Evolutionary conservation across 192 early-diverging fungal species (phyloP).

Genomic region (Coemansia sp.): DNA sequence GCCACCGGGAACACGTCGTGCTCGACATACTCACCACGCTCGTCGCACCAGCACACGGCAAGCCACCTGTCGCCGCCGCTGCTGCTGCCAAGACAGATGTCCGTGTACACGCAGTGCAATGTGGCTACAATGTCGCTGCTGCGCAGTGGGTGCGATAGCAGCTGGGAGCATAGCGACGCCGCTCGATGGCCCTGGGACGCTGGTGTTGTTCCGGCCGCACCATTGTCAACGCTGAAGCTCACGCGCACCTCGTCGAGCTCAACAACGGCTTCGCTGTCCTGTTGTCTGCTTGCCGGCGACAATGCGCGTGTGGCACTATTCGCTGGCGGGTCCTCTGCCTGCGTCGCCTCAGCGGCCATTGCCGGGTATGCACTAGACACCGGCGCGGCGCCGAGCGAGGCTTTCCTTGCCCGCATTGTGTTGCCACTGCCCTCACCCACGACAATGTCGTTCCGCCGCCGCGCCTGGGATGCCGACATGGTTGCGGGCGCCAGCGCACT

Average conservation of each 20-base stretch:
- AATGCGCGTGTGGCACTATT: too few species aligned
- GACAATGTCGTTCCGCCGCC: constrained; percentile 6
- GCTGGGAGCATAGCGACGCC: constrained; percentile 2
- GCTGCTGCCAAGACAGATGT: not conserved
- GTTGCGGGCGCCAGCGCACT: constrained; percentile 24
- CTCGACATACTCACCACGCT: constrained; percentile 47
- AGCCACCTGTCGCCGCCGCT: constrained; percentile 8
- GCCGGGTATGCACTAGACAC: too few species aligned
- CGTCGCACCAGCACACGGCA: constrained; percentile 44
- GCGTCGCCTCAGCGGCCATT: not conserved
- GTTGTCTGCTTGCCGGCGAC: too few species aligned
- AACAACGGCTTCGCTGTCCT: constrained; percentile 2
- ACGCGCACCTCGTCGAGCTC: constrained; percentile 29
- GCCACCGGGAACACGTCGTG: constrained; percentile 19
- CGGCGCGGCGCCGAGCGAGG: not conserved
- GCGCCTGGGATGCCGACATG: constrained; percentile 14
- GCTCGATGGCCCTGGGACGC: not conserved
- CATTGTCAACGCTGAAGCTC: too few species aligned
- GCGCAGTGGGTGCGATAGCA: constrained; percentile 27
- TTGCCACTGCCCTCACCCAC: too few species aligned
- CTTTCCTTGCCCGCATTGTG: too few species aligned
- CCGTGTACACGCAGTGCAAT: constrained; percentile 36
- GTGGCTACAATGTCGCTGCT: constrained; percentile 18
- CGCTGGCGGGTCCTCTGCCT: not conserved
- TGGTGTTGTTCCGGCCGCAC: not conserved